Percentiles rank a stretch among this genome's conserved stretches.
phyloP scores from a whole-genome alignment of 2,329 filamentous ascomycete genomes.

The Xylaria sp. region DNA sequence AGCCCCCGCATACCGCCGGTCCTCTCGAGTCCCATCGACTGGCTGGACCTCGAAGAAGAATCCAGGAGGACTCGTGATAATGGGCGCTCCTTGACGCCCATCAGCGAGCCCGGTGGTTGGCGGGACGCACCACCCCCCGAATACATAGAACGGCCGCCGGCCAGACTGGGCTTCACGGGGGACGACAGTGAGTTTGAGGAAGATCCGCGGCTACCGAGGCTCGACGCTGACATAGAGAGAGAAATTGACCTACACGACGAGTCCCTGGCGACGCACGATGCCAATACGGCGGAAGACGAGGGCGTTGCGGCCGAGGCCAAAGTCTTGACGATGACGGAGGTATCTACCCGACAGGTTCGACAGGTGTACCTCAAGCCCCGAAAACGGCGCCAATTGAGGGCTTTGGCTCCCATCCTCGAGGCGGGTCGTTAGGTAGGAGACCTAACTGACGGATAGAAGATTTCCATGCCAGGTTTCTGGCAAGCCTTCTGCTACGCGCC shows the following conservation, averaged over 20 bases:
- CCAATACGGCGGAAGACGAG: neutral
- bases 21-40: constrained; percentile 16
- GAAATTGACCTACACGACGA: constrained; percentile 2
- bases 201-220: neutral
- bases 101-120: constrained; percentile 20
- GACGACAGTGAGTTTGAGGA: neutral
- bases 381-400: neutral
- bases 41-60: constrained; percentile 16
- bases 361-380: neutral
- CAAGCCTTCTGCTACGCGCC: no score
- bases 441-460: neutral
- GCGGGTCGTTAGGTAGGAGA: neutral
- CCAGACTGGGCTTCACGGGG: neutral
- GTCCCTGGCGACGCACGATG: neutral
- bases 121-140: constrained; percentile 8
- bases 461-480: neutral
- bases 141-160: neutral
- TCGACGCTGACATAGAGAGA: neutral
- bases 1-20: neutral
- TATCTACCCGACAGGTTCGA: constrained; percentile 17
- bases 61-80: neutral
- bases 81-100: constrained; percentile 1
- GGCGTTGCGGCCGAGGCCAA: constrained; percentile 19
- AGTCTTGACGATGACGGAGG: constrained; percentile 13
- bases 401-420: neutral